Evolutionary conservation across 148 eudicot genomes (phyloP), one percentile per base, ranked within the genome.

Genomic region (Vaccinium macrocarpon): DNA sequence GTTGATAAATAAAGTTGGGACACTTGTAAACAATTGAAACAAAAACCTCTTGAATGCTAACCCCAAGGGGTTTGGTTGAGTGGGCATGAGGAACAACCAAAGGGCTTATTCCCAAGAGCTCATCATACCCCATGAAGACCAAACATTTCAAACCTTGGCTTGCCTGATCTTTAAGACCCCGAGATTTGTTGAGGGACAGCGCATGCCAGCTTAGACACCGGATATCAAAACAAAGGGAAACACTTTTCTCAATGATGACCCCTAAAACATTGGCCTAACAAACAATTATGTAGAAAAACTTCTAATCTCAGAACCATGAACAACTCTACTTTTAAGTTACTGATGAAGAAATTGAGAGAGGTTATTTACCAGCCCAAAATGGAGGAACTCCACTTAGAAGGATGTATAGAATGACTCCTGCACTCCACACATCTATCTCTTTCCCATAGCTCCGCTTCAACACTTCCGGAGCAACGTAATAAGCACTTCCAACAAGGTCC

Each of bases 371-470:
- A 64, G 90, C 97, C 95, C 95, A 93, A 83, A 94, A 96, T 55
- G 99, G 99, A 86, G 99, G 97, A 76, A 90, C 93, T 7, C 99
- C 99, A 66, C 94, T 84, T 0, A 96, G 87, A 81, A 96, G 97
- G 79, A 96, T 96, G 88, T 96, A 96, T 35, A 96, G 78, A 32
- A 96, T 96, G 84, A 94, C 91, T 52, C 98, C 98, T 46, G 96
- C 98, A 89, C 98, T 96, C 98, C 99, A 96, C 29, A 96, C 94
- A 85, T 96, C 99, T 18, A 94, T 88, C 86, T 96, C 99, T 86
- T 94, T 94, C 52, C 99, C 98, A 82, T 94, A 96, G 8, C 62
- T 87, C 19, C 90, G 89, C 35, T 80, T 81, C 88, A 95, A 84
- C 29, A 95, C 98, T 82, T 95, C 98, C 10, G 98, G 98, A 1